Evolutionary conservation across 305 asterid species (phyloP).

Genomic region (Fraxinus albicans): DNA sequence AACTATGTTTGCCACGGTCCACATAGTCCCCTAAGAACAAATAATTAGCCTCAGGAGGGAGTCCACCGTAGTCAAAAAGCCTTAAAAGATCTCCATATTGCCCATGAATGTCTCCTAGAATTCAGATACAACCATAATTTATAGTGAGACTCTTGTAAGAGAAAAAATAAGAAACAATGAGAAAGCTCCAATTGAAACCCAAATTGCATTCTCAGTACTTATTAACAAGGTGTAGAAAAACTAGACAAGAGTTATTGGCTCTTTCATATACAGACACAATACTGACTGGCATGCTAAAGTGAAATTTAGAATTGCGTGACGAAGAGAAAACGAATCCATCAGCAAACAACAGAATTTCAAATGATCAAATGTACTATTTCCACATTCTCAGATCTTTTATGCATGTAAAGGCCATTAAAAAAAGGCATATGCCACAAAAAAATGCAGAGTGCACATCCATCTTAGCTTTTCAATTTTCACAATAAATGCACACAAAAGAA

Average conservation of each 20-base stretch:
- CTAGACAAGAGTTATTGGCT: background rate
- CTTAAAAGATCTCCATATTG: slow-evolving; percentile 26
- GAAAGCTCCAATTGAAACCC: background rate
- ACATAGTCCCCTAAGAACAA: slow-evolving; percentile 47
- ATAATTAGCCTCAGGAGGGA: slow-evolving; percentile 52
- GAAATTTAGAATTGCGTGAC: background rate
- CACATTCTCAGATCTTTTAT: background rate
- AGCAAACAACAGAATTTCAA: slow-evolving; percentile 1
- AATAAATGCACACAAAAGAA: background rate
- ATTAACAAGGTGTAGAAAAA: background rate
- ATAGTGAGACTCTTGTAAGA: background rate
- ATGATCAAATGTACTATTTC: background rate
- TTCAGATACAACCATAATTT: background rate
- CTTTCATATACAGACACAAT: background rate
- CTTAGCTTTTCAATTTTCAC: background rate
- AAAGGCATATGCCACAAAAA: background rate
- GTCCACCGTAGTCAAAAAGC: slow-evolving; percentile 46
- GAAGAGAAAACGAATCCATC: background rate
- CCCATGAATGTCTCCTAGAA: slow-evolving; percentile 55
- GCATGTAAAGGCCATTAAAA: background rate
- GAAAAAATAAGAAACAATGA: background rate
- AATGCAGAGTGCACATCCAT: background rate
- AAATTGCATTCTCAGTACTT: background rate
- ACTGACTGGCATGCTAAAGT: slow-evolving; percentile 4
- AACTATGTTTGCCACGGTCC: slow-evolving; percentile 49